Evolutionary conservation across 352 stramenopile genomes (phyloP), one percentile per base, ranked within the genome.

Genomic region (Globisporangium spinosum): DNA sequence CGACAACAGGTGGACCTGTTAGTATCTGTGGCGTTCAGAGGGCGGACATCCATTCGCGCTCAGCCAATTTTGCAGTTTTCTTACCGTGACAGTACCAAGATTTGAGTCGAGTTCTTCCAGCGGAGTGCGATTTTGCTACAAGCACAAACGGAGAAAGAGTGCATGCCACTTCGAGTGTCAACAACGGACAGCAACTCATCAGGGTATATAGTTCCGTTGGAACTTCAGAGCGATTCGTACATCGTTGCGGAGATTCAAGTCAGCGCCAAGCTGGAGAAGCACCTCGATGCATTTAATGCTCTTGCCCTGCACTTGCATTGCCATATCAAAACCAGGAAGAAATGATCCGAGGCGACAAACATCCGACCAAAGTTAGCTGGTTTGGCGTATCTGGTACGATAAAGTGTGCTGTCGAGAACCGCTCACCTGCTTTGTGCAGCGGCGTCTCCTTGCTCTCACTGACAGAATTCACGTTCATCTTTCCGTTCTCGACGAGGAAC

Each of bases 371-470:
- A 9, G 40, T 49, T 22, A 22, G 40, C 2, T 49, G 15, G 15
- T 9, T 49, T 10, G 15, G 4, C 40, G 4, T 49, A 17, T 17
- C 17, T 49, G 40, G 3, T 8, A 49, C 8, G 40, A 22, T 49
- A 8, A 49, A 49, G 15, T 22, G 13, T 22, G 40, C 1, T 22
- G 40, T 22, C 40, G 15, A 49, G 5, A 9, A 43, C 25, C 23
- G 13, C 22, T 25, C 20, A 91, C 85, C 83, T 71, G 83, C 83
- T 86, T 94, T 94, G 60, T 94, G 85, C 53, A 94, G 70, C n/a
- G 83, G 82, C 9, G 82, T 92, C 62, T 91, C 80, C 54, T 83
- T 82, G 69, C 82, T 87, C 70, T 91, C 83, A 56, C 79, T 94
- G 2, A 55, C 57, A 10, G 66, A 60, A 58, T 94, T 89, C 34